Percentiles rank a stretch among this genome's conserved stretches.
These are phyloP conservation scores for Solanum phureja DNA, from an alignment of 257 asterid species.

Conservation along the genomic window DNA sequence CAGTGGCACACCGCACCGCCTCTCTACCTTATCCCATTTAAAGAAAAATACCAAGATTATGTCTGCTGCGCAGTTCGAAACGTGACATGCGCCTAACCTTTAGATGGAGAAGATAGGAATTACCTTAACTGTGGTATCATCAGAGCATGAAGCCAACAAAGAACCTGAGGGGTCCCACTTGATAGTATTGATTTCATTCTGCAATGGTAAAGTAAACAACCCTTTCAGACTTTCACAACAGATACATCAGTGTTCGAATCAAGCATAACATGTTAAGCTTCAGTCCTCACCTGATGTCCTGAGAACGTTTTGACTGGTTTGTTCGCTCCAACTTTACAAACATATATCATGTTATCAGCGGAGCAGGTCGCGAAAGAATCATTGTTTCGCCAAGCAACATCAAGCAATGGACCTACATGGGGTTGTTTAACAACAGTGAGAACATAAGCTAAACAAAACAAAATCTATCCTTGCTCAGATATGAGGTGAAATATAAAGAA, in stretches of 20 bases:
- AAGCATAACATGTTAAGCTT: background rate
- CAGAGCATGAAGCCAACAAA: slow-evolving; percentile 95
- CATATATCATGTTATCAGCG: too few relatives aligned
- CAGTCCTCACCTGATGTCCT: slow-evolving; percentile 67
- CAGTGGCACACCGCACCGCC: background rate
- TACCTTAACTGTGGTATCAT: slow-evolving; percentile 78
- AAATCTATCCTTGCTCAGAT: background rate
- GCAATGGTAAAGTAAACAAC: background rate
- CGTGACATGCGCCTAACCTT: background rate
- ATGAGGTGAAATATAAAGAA: background rate
- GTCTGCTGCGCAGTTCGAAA: background rate
- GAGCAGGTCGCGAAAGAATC: slow-evolving; percentile 10
- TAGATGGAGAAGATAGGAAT: too few relatives aligned
- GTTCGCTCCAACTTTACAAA: too few relatives aligned
- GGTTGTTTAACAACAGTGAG: background rate
- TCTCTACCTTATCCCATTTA: background rate
- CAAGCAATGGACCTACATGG: slow-evolving; percentile 72
- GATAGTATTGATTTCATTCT: slow-evolving; percentile 93
- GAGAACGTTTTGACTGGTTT: slow-evolving; percentile 23
- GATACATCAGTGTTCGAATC: background rate
- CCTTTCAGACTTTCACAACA: background rate
- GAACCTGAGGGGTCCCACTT: slow-evolving; percentile 94
- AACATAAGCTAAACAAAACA: background rate
- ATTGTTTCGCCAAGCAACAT: slow-evolving; percentile 94
- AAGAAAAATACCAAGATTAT: background rate